A percentile compares a stretch with the other conserved stretches of the same genome.
phyloP scores from a whole-genome alignment of 2,329 filamentous ascomycete genomes.

The Fusarium subglutinans region DNA sequence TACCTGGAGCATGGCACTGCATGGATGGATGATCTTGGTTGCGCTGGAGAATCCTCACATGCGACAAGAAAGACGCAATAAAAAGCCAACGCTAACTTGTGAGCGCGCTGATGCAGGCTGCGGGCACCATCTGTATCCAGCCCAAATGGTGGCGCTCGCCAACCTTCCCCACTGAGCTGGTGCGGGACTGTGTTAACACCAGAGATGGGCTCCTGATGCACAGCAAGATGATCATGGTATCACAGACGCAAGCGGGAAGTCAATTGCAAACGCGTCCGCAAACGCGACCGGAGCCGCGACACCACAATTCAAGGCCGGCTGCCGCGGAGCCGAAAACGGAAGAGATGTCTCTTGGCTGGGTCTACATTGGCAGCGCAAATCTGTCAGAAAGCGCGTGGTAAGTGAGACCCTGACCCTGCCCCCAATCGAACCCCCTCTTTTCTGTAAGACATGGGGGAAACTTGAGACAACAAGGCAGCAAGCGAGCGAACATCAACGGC shows the following conservation, averaged over 20 bases:
- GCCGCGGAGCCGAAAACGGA: slow-evolving; percentile 33
- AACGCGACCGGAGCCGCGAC: slow-evolving; percentile 23
- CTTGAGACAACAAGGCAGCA: slow-evolving; percentile 34
- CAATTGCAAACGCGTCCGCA: slow-evolving; percentile 20
- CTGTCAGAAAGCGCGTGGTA: slow-evolving; percentile 93
- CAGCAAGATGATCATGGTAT: slow-evolving; percentile 76
- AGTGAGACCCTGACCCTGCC: slow-evolving; percentile 38
- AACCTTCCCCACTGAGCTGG: slow-evolving; percentile 75
- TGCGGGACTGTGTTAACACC: slow-evolving; percentile 80
- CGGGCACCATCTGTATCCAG: slow-evolving; percentile 85
- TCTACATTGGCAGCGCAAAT: slow-evolving; percentile 91
- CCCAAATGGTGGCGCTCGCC: slow-evolving; percentile 74
- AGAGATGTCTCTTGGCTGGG: slow-evolving; percentile 66
- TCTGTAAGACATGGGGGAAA: slow-evolving; percentile 37
- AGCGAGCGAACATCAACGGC: slow-evolving; percentile 35
- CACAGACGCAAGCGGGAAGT: slow-evolving; percentile 22
- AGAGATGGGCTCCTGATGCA: slow-evolving; percentile 83
- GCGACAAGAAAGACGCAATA: slow-evolving; percentile 21
- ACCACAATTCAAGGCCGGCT: slow-evolving; percentile 13
- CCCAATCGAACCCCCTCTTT: slow-evolving; percentile 13
- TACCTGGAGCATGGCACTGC: slow-evolving; percentile 9
- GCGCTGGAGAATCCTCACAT: slow-evolving; percentile 29
- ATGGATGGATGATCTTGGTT: slow-evolving; percentile 16
- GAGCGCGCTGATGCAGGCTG: slow-evolving; percentile 62
- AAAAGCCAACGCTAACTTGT: slow-evolving; percentile 37